These are phyloP conservation scores for Colletotrichum camelliae DNA, from an alignment of 2,329 filamentous ascomycete species.

Conservation along the genomic window DNA sequence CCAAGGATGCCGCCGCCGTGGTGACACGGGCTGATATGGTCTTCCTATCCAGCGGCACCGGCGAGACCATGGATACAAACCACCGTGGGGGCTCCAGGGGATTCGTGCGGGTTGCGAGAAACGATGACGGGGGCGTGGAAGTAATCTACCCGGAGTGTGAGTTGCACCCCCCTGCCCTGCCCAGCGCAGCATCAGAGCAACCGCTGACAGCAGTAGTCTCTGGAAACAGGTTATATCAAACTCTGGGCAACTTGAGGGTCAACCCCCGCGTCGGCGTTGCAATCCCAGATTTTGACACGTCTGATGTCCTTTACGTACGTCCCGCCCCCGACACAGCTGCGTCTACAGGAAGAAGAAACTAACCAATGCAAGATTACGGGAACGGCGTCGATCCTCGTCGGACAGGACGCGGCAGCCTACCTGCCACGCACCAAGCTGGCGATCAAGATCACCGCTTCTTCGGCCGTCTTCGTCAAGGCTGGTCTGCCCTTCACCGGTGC, in stretches of 20 bases:
- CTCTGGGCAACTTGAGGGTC: slow-evolving; percentile 75
- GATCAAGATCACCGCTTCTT: slow-evolving; percentile 68
- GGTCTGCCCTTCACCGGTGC: slow-evolving; percentile 73
- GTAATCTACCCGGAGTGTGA: slow-evolving; percentile 78
- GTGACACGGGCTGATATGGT: slow-evolving; percentile 74
- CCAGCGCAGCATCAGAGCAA: neutral
- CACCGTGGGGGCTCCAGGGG: slow-evolving; percentile 77
- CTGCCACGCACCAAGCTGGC: slow-evolving; percentile 76
- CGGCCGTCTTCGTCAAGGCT: slow-evolving; percentile 65
- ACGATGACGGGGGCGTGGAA: slow-evolving; percentile 50
- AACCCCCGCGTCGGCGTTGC: slow-evolving; percentile 73
- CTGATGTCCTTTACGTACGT: slow-evolving; percentile 69
- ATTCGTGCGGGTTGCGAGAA: slow-evolving; percentile 72
- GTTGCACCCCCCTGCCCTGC: slow-evolving; percentile 11
- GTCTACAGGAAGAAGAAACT: neutral
- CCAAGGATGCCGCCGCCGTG: slow-evolving; percentile 60
- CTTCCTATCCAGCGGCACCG: slow-evolving; percentile 75
- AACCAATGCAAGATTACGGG: slow-evolving; percentile 61
- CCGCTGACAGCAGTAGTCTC: slow-evolving; percentile 50
- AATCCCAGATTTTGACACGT: slow-evolving; percentile 76
- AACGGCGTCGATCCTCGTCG: slow-evolving; percentile 68
- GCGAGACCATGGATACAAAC: slow-evolving; percentile 81
- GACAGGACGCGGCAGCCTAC: slow-evolving; percentile 63
- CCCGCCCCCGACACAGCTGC: neutral
- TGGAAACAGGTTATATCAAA: slow-evolving; percentile 85